Percentiles rank a stretch among this genome's conserved stretches.
phyloP scores from a whole-genome alignment of 176 grass and related monocot genomes.

The Musa schizocarpa region DNA sequence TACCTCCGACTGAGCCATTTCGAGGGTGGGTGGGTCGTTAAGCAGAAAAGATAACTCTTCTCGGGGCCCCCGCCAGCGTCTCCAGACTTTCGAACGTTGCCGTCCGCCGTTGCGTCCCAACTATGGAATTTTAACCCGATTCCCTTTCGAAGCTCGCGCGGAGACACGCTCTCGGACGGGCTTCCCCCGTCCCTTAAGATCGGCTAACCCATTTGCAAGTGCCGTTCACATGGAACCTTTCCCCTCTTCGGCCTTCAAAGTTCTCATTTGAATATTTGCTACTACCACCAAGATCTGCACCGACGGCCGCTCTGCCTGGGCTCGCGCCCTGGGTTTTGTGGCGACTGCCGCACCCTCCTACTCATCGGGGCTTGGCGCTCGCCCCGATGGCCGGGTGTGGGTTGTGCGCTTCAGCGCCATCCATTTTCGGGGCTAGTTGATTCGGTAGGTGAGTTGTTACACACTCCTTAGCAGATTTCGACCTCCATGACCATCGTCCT shows the following conservation, averaged over 20 bases:
- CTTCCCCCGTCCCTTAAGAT: slow-evolving; percentile 37
- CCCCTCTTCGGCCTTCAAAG: slow-evolving; percentile 52
- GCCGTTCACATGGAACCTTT: slow-evolving; percentile 57
- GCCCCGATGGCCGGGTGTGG: too few species aligned
- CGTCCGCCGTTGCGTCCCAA: too few species aligned
- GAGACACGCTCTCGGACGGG: slow-evolving; percentile 20
- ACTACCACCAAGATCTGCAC: slow-evolving; percentile 57
- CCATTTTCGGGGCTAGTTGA: slow-evolving; percentile 45
- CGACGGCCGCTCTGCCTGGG: slow-evolving; percentile 39
- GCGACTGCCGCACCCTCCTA: too few species aligned
- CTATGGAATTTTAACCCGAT: slow-evolving; percentile 30
- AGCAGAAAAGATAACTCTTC: too few species aligned
- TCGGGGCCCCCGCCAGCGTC: too few species aligned
- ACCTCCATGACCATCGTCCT: too few species aligned
- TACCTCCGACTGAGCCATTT: too few species aligned
- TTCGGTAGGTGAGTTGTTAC: slow-evolving; percentile 52
- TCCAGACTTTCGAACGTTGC: too few species aligned
- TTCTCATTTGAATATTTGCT: slow-evolving; percentile 67
- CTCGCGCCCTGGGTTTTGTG: slow-evolving; percentile 30
- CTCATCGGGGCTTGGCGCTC: too few species aligned
- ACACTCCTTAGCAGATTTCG: slow-evolving; percentile 46
- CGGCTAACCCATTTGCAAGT: slow-evolving; percentile 46
- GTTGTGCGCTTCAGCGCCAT: background rate
- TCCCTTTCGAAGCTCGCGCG: slow-evolving; percentile 17
- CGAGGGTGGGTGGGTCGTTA: too few species aligned